phyloP scores from a whole-genome alignment of 371 early-diverging fungal genomes.

The Circinella umbellata region DNA sequence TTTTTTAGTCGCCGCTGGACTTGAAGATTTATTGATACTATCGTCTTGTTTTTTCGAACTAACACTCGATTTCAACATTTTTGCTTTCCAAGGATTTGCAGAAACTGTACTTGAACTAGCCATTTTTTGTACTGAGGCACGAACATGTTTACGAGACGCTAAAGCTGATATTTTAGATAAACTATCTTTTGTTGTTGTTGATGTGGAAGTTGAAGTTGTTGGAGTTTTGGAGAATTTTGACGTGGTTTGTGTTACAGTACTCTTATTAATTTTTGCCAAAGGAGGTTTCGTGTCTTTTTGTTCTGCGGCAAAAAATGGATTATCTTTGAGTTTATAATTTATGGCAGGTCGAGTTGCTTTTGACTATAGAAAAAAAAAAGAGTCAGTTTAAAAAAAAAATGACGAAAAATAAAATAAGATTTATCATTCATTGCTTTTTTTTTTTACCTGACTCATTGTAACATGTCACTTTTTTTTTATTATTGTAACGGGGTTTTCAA shows the following conservation, averaged over 20 bases:
- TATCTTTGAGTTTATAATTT: slow-evolving; percentile 27
- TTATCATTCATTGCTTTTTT: too few species aligned
- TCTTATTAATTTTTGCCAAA: slow-evolving; percentile 10
- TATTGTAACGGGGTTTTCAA: neutral
- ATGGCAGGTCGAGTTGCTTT: slow-evolving; percentile 7
- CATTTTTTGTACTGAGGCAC: slow-evolving; percentile 25
- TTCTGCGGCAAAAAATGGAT: slow-evolving; percentile 21
- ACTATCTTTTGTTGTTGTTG: too few species aligned
- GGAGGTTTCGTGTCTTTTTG: slow-evolving; percentile 17
- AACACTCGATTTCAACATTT: neutral
- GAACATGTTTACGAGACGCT: slow-evolving; percentile 14
- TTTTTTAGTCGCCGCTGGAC: neutral
- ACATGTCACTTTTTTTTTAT: slow-evolving; percentile 4
- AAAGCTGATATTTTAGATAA: neutral
- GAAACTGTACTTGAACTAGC: slow-evolving; percentile 19
- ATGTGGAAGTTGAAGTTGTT: neutral
- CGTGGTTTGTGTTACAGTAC: slow-evolving; percentile 7
- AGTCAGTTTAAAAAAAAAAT: too few species aligned
- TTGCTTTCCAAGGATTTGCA: slow-evolving; percentile 24
- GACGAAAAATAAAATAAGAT: too few species aligned
- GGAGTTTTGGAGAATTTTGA: slow-evolving; percentile 16
- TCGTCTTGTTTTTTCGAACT: neutral
- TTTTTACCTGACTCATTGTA: slow-evolving; percentile 6
- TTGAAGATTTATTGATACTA: neutral
- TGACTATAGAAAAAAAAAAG: neutral